Evolutionary conservation across 108 stramenopile genomes (phyloP), one percentile per base, ranked within the genome.

Genomic region (Pseudonitzschia delicatissima): DNA sequence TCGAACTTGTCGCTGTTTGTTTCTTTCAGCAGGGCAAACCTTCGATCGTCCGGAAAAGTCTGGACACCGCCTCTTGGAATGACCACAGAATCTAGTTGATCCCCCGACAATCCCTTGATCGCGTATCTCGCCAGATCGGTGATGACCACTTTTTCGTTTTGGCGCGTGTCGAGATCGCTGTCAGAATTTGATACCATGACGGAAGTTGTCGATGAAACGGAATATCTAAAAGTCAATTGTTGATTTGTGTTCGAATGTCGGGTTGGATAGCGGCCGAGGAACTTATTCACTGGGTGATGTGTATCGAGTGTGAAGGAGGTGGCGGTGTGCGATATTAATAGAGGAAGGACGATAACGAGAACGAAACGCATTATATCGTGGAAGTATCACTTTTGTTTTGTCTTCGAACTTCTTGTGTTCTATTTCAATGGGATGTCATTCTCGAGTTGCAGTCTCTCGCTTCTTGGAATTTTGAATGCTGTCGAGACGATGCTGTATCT

Each of bases 1-100:
- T 55, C 63, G n/a, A 69, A 62, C 25, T 40, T 31, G n/a, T 44
- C 28, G 0, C 25, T 29, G 52, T 65, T 35, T 36, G 53, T 26
- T 32, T 69, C 37, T 37, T 73, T 69, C 60, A 86, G 31, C 53
- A 86, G 65, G 4, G 85, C 85, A 62, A 73, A 86, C 34, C 80
- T 73, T 57, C 85, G 73, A 71, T 86, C 85, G 50, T 86, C 85
- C 12, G 82, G 77, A 66, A 86, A 86, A 1, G 84, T 82, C 9
- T 79, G 80, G 32, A 55, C 53, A 11, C 53, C 60, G 45, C 77
- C 79, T 0, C 35, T 53, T 4, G 40, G 44, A 6, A 86, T 35
- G 15, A 50, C 23, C 7, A 83, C 78, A 6, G 39, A 33, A 3
- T 51, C 12, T 8, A 83, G 32, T 11, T 32, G 17, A 64, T 82